phyloP scores from a whole-genome alignment of 2,329 filamentous ascomycete species.

The Fusarium hainanense region DNA sequence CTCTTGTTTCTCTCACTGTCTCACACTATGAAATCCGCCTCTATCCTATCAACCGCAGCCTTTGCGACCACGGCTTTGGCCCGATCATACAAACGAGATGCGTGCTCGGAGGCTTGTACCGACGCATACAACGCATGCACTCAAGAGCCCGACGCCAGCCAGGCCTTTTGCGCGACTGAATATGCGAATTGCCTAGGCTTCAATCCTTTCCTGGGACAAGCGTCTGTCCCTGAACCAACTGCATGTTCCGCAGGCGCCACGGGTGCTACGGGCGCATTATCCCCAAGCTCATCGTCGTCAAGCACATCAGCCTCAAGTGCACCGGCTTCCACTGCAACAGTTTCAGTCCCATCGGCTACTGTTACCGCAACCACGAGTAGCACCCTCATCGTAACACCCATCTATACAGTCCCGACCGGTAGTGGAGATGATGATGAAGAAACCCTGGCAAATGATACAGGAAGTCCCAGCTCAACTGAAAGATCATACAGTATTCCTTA shows the following conservation, averaged over 20 bases:
- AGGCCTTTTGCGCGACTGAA: neutral
- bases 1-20: too few species aligned
- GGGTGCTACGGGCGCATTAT: too few species aligned
- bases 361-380: neutral
- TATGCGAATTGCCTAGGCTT: neutral
- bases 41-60: neutral
- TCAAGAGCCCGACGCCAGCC: neutral
- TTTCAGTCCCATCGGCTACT: neutral
- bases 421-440: neutral
- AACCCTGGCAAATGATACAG: neutral
- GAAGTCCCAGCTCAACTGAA: neutral
- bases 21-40: constrained; percentile 6
- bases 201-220: neutral
- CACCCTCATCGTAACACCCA: neutral
- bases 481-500: neutral
- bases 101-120: neutral
- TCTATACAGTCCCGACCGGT: neutral
- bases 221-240: neutral
- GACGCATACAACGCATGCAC: neutral
- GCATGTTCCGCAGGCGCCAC: neutral
- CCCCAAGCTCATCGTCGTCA: too few species aligned
- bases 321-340: neutral
- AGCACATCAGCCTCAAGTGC: neutral
- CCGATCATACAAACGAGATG: neutral
- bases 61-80: neutral